Percentiles rank a stretch among this genome's conserved stretches.
Evolutionary conservation across 2,329 filamentous ascomycete genomes (phyloP).

Genomic region (Aspergillus puulaauensis): DNA sequence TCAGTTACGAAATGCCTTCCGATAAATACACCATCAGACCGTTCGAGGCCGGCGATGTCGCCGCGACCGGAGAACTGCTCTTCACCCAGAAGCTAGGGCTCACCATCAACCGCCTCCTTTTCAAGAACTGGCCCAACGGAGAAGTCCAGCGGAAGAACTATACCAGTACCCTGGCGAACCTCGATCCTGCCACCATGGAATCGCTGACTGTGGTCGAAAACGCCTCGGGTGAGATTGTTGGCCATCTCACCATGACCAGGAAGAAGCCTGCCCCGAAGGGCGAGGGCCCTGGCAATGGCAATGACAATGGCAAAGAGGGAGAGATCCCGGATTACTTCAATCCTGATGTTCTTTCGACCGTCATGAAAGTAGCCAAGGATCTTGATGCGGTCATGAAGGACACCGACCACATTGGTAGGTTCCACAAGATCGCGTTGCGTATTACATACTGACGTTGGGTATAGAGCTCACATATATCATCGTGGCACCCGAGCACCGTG

Average conservation of each 20-base stretch:
- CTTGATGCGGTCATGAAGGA: neutral
- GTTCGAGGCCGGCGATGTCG: neutral
- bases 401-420: slow-evolving; percentile 5
- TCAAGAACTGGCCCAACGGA: slow-evolving; percentile 17
- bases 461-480: slow-evolving; percentile 8
- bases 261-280: neutral
- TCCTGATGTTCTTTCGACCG: neutral
- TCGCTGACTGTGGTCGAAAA: slow-evolving; percentile 1
- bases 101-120: slow-evolving; percentile 10
- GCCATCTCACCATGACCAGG: slow-evolving; percentile 1
- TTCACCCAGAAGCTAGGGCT: slow-evolving; percentile 9
- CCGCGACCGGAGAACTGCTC: slow-evolving; percentile 2
- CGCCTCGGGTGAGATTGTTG: neutral
- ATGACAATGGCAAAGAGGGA: neutral
- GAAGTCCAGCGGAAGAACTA: slow-evolving; percentile 11
- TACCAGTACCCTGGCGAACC: neutral
- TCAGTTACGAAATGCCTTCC: neutral
- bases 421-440: too few species aligned
- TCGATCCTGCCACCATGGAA: neutral
- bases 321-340: neutral
- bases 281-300: neutral
- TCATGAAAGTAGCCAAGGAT: neutral
- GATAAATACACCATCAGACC: neutral
- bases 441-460: neutral
- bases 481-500: neutral